Conservation (phyloP, 2,329 filamentous ascomycete genomes). For the Beauveria caledonica region DNA sequence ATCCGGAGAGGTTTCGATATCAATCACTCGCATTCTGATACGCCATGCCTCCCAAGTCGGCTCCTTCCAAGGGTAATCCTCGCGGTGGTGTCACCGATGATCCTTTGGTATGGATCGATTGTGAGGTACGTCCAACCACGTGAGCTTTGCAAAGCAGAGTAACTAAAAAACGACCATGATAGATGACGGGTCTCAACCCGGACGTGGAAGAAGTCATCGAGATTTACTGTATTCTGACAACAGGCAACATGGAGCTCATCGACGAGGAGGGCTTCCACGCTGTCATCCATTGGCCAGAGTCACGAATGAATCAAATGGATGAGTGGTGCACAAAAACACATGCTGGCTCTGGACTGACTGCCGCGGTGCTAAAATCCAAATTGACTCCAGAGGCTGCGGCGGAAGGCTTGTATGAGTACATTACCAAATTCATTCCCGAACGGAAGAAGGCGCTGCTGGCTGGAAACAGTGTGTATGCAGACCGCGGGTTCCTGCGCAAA, state of each 20-base stretch:
- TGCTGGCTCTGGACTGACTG: slow-evolving; percentile 70
- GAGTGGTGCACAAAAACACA: slow-evolving; percentile 85
- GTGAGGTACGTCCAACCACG: slow-evolving; percentile 33
- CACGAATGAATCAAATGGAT: slow-evolving; percentile 69
- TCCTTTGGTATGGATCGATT: slow-evolving; percentile 80
- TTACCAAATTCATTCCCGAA: slow-evolving; percentile 62
- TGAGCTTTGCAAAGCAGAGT: background rate
- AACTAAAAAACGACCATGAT: slow-evolving; percentile 7
- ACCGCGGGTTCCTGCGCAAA: slow-evolving; percentile 70
- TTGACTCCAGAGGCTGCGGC: slow-evolving; percentile 68
- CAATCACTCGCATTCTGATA: background rate
- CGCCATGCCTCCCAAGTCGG: slow-evolving; percentile 13
- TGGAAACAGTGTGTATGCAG: slow-evolving; percentile 88
- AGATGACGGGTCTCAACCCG: slow-evolving; percentile 78
- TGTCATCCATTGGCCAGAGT: slow-evolving; percentile 64
- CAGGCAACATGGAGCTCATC: slow-evolving; percentile 65
- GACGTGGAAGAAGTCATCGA: slow-evolving; percentile 80
- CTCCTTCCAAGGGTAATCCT: slow-evolving; percentile 13
- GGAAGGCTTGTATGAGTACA: slow-evolving; percentile 65
- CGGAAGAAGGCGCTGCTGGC: slow-evolving; percentile 65
- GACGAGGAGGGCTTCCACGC: slow-evolving; percentile 73
- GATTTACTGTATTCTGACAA: slow-evolving; percentile 86
- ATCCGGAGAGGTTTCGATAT: background rate
- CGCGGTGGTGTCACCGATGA: slow-evolving; percentile 29
- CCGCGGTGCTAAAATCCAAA: slow-evolving; percentile 63